Percentiles rank a stretch among this genome's conserved stretches.
Conservation (phyloP, 345 rosid species). For the Bruguiera sexangula region DNA sequence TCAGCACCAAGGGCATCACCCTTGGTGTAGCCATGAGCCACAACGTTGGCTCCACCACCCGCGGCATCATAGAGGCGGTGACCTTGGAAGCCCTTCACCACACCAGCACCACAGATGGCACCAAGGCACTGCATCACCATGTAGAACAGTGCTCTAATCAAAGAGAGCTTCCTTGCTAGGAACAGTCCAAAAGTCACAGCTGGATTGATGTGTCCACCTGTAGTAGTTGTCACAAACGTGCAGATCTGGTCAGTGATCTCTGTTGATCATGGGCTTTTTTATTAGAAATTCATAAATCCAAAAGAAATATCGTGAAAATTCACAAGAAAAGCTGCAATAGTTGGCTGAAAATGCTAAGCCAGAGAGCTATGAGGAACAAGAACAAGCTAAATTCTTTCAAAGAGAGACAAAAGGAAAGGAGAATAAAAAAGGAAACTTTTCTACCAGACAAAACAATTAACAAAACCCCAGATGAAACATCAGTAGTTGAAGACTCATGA, state of each 20-base stretch:
- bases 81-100: slow-evolving; percentile 1
- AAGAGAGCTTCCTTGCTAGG: background rate
- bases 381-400: background rate
- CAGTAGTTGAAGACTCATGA: background rate
- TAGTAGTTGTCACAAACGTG: background rate
- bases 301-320: too few relatives aligned
- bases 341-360: too few relatives aligned
- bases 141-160: background rate
- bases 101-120: slow-evolving; percentile 6
- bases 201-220: slow-evolving; percentile 4
- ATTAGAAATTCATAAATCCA: too few relatives aligned
- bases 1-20: slow-evolving; percentile 4
- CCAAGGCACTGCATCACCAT: slow-evolving; percentile 4
- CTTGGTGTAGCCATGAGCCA: background rate
- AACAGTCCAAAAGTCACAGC: background rate
- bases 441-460: background rate
- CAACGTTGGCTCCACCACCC: background rate
- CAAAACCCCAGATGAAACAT: background rate
- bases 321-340: too few relatives aligned
- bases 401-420: background rate
- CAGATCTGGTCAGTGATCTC: background rate
- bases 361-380: background rate
- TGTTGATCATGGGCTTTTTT: background rate
- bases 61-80: background rate
- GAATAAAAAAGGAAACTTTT: background rate